A percentile compares a stretch with the other conserved stretches of the same genome.
phyloP scores from a whole-genome alignment of 2,329 filamentous ascomycete species.

The Pseudophaeomoniella oleicola region DNA sequence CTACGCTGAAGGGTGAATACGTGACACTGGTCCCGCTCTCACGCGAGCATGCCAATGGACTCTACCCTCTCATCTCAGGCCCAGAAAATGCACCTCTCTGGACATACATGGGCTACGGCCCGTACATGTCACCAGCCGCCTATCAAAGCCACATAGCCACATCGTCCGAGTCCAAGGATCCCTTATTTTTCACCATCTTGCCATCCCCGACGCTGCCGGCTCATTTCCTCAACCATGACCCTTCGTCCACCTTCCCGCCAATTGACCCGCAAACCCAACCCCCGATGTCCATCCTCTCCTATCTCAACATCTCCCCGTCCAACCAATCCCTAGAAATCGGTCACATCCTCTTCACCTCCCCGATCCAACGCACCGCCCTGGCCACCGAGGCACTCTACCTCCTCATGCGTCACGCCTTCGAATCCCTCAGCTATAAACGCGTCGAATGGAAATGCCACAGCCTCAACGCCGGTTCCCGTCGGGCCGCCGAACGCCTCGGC shows the following conservation, averaged over 20 bases:
- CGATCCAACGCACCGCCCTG: slow-evolving; percentile 37
- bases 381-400: slow-evolving; percentile 46
- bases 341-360: slow-evolving; percentile 32
- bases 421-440: slow-evolving; percentile 38
- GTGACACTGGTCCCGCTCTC: not conserved
- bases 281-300: not conserved
- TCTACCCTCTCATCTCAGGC: not conserved
- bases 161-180: not conserved
- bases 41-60: not conserved
- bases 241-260: not conserved
- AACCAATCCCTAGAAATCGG: not conserved
- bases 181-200: not conserved
- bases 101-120: not conserved
- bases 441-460: slow-evolving; percentile 52
- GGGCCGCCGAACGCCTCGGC: slow-evolving; percentile 42
- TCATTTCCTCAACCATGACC: not conserved
- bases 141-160: not conserved
- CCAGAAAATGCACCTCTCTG: not conserved
- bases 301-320: not conserved
- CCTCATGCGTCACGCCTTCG: slow-evolving; percentile 38
- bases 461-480: slow-evolving; percentile 38
- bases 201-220: not conserved
- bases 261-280: no score
- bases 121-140: not conserved
- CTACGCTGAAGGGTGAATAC: not conserved